Base-by-base conservation (phyloP, 2,329 filamentous ascomycete species). In the Colletotrichum salicis region DNA sequence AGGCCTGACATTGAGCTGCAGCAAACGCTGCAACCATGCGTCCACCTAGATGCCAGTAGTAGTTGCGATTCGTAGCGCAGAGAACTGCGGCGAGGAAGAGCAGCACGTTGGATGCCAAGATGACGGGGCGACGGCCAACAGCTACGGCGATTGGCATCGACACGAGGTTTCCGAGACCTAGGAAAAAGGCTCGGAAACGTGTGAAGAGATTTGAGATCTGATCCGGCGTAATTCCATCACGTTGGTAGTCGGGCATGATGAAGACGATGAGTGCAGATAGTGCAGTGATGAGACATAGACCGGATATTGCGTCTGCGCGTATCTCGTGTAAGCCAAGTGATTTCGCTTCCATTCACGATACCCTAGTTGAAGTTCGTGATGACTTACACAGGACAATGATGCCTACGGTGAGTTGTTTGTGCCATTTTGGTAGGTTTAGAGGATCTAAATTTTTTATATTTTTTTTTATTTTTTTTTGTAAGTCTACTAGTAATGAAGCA, bases 61-160 rank as follows among this genome's bases (percentile, higher is more conserved):
- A 72, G 6, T 35, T 65, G 48, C 48, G 48, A 41, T 72, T 72
- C 33, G 70, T 70, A 5, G 70, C 57, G 52, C 70, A 72, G 5
- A 70, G 56, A 19, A 80, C 69, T 4, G 75, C 74, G 15, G 76
- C 73, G 10, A 75, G 73, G 35, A 81, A 75, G 33, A 79, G 71
- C 3, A 81, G 59, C 3, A 78, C 58, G 41, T 75, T 75, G 2
- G 79, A 79, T 10, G 72, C 67, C 4, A 81, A 74, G 35, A 79
- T 78, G 6, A 82, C 76, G 2, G 78, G 76, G 4, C 79, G 77
- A 2, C 80, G 77, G 37, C 80, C 79, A 31, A 82, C 73, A 7
- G 78, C 76, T 15, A 78, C 71, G 7, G 78, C 76, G n/a, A 82
- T 67, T 6, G 80, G 80, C 78, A 82, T 80, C n/a, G 78, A 77